Evolutionary conservation across 192 early-diverging fungal species (phyloP).

Genomic region (Linnemannia elongata): DNA sequence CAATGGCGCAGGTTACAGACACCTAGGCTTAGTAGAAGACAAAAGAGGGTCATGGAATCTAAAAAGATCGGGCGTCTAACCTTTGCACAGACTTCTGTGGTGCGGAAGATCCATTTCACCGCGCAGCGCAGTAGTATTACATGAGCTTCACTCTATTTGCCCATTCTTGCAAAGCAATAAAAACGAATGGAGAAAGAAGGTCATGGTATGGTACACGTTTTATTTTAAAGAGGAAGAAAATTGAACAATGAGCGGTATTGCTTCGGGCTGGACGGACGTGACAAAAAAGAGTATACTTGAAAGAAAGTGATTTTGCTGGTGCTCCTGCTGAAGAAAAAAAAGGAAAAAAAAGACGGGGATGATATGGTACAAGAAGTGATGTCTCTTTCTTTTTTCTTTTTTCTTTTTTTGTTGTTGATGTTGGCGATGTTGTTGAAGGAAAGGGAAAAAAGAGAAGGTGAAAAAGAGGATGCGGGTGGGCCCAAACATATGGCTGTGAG

Average conservation of each 20-base stretch:
- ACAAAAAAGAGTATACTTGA: background rate
- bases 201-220: slow-evolving; percentile 14
- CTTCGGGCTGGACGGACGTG: background rate
- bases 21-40: too few species aligned
- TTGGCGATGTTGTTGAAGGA: background rate
- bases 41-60: background rate
- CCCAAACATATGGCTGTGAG: background rate
- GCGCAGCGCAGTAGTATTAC: background rate
- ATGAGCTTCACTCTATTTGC: background rate
- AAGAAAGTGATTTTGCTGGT: background rate
- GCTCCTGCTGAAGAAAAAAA: background rate
- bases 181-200: background rate
- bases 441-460: background rate
- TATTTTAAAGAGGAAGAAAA: background rate
- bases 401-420: background rate
- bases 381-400: background rate
- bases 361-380: background rate
- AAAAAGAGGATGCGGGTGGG: background rate
- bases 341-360: background rate
- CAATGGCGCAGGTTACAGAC: too few species aligned
- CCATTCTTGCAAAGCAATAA: background rate
- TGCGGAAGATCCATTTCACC: background rate
- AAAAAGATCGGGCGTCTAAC: background rate
- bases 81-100: background rate
- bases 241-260: background rate